Evolutionary conservation across 179 eudicot species (phyloP).

Genomic region (Patellifolia procumbens): DNA sequence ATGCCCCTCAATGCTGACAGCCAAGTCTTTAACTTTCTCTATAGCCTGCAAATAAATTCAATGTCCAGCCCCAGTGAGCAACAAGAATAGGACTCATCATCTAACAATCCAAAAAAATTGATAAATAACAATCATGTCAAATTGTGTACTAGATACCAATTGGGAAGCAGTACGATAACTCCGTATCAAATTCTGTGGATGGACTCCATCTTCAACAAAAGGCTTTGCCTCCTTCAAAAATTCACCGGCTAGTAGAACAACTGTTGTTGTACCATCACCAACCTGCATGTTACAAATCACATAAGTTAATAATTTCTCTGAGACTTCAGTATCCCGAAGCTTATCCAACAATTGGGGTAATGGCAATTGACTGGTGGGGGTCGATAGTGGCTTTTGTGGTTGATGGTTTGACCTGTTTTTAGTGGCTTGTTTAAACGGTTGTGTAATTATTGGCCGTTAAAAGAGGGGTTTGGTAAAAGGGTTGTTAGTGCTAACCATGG

Average conservation of each 20-base stretch:
- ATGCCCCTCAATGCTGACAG: slow-evolving; percentile 88
- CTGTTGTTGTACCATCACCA: slow-evolving; percentile 98
- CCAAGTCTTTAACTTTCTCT: slow-evolving; percentile 82
- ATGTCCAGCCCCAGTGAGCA: slow-evolving; percentile 4
- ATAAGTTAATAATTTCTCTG: neutral
- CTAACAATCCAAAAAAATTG: neutral
- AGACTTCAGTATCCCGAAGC: neutral
- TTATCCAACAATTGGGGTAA: neutral
- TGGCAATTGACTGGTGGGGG: too few relatives aligned
- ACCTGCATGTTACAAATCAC: slow-evolving; percentile 45
- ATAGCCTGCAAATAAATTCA: slow-evolving; percentile 50
- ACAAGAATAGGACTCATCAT: slow-evolving; percentile 2
- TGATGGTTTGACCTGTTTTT: too few relatives aligned
- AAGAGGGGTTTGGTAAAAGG: too few relatives aligned
- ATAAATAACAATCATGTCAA: neutral
- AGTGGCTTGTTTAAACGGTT: too few relatives aligned
- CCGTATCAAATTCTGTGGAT: slow-evolving; percentile 83
- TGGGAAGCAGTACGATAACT: slow-evolving; percentile 74
- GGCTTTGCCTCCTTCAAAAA: slow-evolving; percentile 95
- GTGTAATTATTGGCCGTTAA: too few relatives aligned
- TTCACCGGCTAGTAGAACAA: slow-evolving; percentile 89
- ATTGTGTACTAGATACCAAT: slow-evolving; percentile 66
- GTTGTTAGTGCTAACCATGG: too few relatives aligned
- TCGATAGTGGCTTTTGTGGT: too few relatives aligned
- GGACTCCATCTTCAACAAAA: slow-evolving; percentile 93